Evolutionary conservation across 2,329 filamentous ascomycete genomes (phyloP), one percentile per base, ranked within the genome.

Genomic region (Phialophora chinensis): DNA sequence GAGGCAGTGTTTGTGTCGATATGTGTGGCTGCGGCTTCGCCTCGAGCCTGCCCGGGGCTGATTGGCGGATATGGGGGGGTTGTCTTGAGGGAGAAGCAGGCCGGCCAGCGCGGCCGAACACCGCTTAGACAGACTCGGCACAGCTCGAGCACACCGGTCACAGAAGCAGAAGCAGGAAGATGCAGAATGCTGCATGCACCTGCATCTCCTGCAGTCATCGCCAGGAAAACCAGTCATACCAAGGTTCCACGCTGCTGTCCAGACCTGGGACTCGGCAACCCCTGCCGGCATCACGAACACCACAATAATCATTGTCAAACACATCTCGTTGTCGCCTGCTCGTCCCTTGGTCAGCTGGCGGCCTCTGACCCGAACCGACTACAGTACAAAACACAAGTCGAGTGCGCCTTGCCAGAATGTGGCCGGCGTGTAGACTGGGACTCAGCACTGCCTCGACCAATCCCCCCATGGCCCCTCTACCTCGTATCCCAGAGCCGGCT

Each of bases 371-470:
- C 17, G 38, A 44, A 44, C 3, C 4, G 20, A 25, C 49, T 52
- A 11, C 7, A 17, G 1, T 52, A 11, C 7, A 17, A 6, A 17
- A 47, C 5, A 47, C 44, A 20, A 11, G 10, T 47, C 17, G 44
- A 25, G 29, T 61, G 59, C 59, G 59, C 59, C 59, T 54, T 61
- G 59, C 59, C 31, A 61, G 44, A 53, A 14, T 53, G 59, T 61
- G 59, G 59, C 47, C 38, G 38, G 38, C 59, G 27, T 49, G 17
- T n/a, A 23, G 42, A 27, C 23, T 33, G 27, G 11, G 42, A 27
- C 33, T 44, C 49, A 44, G 62, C 62, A 64, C 62, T 44, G 62
- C 62, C 62, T 59, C 33, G 12, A 59, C 54, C 23, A 63, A 54
- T 55, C 47, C 50, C 60, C 38, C 38, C 38, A 4, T 2, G 14